phyloP scores from a whole-genome alignment of 2,329 filamentous ascomycete species.

The Scopulariopsis brevicaulis region DNA sequence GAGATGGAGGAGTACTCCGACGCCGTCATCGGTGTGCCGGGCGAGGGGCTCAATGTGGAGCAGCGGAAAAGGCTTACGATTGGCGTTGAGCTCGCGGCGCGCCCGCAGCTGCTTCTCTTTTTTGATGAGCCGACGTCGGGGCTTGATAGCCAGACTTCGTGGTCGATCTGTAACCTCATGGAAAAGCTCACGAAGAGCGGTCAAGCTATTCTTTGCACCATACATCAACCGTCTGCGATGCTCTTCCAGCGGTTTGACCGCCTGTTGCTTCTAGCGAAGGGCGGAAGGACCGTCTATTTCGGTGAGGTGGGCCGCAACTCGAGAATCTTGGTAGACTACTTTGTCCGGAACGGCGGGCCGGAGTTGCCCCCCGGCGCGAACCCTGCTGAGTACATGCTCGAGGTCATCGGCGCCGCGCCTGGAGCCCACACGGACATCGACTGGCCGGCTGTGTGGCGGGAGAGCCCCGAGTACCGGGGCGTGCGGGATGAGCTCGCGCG shows the following conservation, averaged over 20 bases:
- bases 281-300: conserved; percentile 46
- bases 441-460: conserved; percentile 32
- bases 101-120: conserved; percentile 35
- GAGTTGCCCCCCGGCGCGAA: conserved; percentile 43
- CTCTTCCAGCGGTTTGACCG: conserved; percentile 37
- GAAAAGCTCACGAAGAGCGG: conserved; percentile 46
- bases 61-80: conserved; percentile 40
- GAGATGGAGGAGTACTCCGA: conserved; percentile 45
- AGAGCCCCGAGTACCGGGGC: conserved; percentile 23
- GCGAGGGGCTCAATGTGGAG: conserved; percentile 34
- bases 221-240: conserved; percentile 35
- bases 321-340: conserved; percentile 39
- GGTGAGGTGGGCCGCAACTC: conserved; percentile 43
- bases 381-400: conserved; percentile 58
- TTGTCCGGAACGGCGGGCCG: conserved; percentile 47
- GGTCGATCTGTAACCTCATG: conserved; percentile 61
- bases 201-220: conserved; percentile 37
- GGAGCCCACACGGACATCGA: conserved; percentile 33
- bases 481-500: conserved; percentile 14
- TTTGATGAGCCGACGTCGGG: conserved; percentile 43
- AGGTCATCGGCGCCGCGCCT: conserved; percentile 24
- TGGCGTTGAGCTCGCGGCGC: conserved; percentile 32
- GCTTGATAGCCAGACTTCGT: conserved; percentile 50
- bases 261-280: conserved; percentile 41
- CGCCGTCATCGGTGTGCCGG: conserved; percentile 33